Percentiles rank a stretch among this genome's conserved stretches.
phyloP scores from a whole-genome alignment of 768 basidiomycete species.

The Gelatoporia subvermispora region DNA sequence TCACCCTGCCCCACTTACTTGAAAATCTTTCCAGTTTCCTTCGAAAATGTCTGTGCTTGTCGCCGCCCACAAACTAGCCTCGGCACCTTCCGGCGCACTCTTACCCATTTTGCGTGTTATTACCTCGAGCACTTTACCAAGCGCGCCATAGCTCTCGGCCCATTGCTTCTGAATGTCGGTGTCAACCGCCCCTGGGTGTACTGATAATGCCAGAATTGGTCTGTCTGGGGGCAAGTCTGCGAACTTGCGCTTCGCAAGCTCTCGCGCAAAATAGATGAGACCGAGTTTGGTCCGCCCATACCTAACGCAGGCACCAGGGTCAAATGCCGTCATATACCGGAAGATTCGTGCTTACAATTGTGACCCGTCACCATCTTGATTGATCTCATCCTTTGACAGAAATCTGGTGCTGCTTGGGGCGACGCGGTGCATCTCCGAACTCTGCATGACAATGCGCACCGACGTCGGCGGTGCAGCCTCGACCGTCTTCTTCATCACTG shows the following conservation, averaged over 20 bases:
- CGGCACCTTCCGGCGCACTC: slow-evolving; percentile 25
- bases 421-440: slow-evolving; percentile 23
- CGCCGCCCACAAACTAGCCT: slow-evolving; percentile 26
- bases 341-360: slow-evolving; percentile 18
- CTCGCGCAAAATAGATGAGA: slow-evolving; percentile 18
- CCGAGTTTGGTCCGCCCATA: slow-evolving; percentile 25
- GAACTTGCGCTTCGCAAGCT: slow-evolving; percentile 20
- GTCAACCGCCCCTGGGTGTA: slow-evolving; percentile 26
- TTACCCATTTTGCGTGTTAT: slow-evolving; percentile 16
- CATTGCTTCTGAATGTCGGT: slow-evolving; percentile 23
- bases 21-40: slow-evolving; percentile 23
- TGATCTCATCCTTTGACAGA: slow-evolving; percentile 22
- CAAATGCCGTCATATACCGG: background rate
- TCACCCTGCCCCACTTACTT: slow-evolving; percentile 10
- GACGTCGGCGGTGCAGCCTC: slow-evolving; percentile 15
- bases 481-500: slow-evolving; percentile 24
- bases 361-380: slow-evolving; percentile 17
- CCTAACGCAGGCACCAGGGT: background rate
- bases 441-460: slow-evolving; percentile 26
- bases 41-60: slow-evolving; percentile 21
- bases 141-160: slow-evolving; percentile 19
- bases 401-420: slow-evolving; percentile 17
- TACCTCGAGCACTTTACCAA: slow-evolving; percentile 19
- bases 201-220: slow-evolving; percentile 21
- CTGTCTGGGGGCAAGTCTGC: slow-evolving; percentile 6